Base-by-base conservation (phyloP, 441 rosid species). In the Manihot esculenta region DNA sequence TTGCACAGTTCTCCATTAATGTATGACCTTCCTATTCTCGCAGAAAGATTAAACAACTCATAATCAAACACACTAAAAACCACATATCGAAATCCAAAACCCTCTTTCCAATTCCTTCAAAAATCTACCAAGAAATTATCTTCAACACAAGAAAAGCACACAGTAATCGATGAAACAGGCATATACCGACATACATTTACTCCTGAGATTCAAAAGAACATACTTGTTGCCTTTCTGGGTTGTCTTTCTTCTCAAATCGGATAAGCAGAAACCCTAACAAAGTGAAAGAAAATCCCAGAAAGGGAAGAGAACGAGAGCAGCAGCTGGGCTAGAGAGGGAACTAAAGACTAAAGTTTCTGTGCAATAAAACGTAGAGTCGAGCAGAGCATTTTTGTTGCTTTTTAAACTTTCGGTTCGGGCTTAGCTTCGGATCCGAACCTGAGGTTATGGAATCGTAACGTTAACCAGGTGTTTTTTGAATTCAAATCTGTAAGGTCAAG, bases 1-100 rank as follows among this genome's bases (percentile, higher is more conserved):
- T 70, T 69, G 82, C 69, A 66, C 71, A 73, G 41, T 70, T 73
- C 77, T 83, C 91, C 99, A 92, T 85, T 30, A 70, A 62, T 68
- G 64, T 71, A 63, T 71, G 20, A 57, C 62, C 42, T 38, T 38
- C 42, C 42, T 38, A 38, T 38, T 38, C 42, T 38, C 8, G 42
- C 42, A 38, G 42, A 38, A 38, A 38, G 42, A 38, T 38, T 38
- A 38, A 38, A 30, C 33, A 30, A 75, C 30, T 66, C 60, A 69
- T 68, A 74, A 33, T n/a, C n/a, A n/a, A 62, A 44, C 44, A 66
- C 2, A 42, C 44, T 61, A 42, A 56, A 24, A 70, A 42, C 63
- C 64, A 53, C 30, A 70, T 24, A 5, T 10, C 8, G 55, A 61
- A 76, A 71, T 23, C 69, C 27, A 20, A 20, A 49, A 49, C 27